Conservation (phyloP, 2,329 filamentous ascomycete genomes). For the Exophiala sideris region DNA sequence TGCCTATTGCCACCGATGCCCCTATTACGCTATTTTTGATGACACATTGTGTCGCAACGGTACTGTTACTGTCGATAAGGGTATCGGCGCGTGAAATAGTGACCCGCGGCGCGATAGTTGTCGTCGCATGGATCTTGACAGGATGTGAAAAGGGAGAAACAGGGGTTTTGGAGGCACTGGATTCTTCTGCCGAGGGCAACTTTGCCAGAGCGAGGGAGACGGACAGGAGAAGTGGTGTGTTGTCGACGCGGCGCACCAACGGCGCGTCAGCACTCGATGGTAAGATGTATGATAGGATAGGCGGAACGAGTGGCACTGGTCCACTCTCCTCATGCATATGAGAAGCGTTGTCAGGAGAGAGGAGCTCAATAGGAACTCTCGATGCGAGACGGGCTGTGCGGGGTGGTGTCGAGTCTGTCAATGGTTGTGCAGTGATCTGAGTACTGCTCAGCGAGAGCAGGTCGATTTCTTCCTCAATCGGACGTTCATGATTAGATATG, state of each 20-base stretch:
- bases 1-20: constrained; percentile 78
- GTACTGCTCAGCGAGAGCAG: constrained; percentile 54
- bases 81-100: constrained; percentile 80
- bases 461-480: constrained; percentile 53
- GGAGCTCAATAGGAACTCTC: constrained; percentile 29
- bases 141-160: constrained; percentile 73
- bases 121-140: constrained; percentile 77
- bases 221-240: constrained; percentile 72
- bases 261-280: constrained; percentile 52
- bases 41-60: constrained; percentile 81
- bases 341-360: constrained; percentile 18
- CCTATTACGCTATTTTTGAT: constrained; percentile 91
- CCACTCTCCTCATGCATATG: constrained; percentile 18
- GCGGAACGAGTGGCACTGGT: constrained; percentile 22
- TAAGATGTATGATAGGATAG: constrained; percentile 53
- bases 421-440: constrained; percentile 34
- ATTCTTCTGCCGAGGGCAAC: constrained; percentile 63
- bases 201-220: constrained; percentile 85
- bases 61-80: constrained; percentile 83
- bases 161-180: constrained; percentile 50
- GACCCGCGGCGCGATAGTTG: constrained; percentile 73
- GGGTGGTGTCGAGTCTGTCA: constrained; percentile 11
- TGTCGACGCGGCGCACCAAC: constrained; percentile 84
- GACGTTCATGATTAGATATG: constrained; percentile 37
- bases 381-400: constrained; percentile 31